Evolutionary conservation across 2,329 filamentous ascomycete genomes (phyloP).

Genomic region (Neoscytalidium dimidiatum): DNA sequence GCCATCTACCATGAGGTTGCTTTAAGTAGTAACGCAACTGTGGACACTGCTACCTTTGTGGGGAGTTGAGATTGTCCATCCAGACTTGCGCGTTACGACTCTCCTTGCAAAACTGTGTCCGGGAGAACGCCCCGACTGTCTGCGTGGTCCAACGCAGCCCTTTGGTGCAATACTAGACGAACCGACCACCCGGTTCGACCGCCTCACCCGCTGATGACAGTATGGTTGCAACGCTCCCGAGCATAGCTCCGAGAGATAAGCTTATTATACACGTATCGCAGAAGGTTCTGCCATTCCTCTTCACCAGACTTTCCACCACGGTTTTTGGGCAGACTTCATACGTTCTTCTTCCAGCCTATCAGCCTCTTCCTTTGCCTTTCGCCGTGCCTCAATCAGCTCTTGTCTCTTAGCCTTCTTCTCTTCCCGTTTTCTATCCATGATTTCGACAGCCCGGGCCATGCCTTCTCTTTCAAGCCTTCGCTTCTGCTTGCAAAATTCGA

Average conservation of each 20-base stretch:
- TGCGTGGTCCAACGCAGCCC: no score
- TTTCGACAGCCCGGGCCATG: constrained; percentile 83
- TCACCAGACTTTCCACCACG: constrained; percentile 28
- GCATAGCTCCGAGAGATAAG: not conserved
- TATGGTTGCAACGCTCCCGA: no score
- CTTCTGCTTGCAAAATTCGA: constrained; percentile 81
- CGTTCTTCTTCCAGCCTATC: constrained; percentile 33
- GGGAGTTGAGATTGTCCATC: no score
- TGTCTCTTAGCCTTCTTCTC: constrained; percentile 48
- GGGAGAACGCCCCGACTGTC: no score
- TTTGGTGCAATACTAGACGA: no score
- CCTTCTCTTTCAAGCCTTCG: constrained; percentile 74
- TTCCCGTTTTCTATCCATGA: constrained; percentile 71
- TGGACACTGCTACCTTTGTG: no score
- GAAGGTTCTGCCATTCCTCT: not conserved
- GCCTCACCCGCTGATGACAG: no score
- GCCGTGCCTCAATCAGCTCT: constrained; percentile 38
- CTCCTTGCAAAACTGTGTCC: no score
- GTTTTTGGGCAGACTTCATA: constrained; percentile 34
- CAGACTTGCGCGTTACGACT: no score
- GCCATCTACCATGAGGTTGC: no score
- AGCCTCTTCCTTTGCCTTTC: constrained; percentile 46
- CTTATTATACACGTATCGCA: not conserved
- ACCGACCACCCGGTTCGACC: no score
- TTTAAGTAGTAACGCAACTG: no score